Evolutionary conservation across 106 monocot species (phyloP), one percentile per base, ranked within the genome.

Genomic region (Dendrobium nobile): DNA sequence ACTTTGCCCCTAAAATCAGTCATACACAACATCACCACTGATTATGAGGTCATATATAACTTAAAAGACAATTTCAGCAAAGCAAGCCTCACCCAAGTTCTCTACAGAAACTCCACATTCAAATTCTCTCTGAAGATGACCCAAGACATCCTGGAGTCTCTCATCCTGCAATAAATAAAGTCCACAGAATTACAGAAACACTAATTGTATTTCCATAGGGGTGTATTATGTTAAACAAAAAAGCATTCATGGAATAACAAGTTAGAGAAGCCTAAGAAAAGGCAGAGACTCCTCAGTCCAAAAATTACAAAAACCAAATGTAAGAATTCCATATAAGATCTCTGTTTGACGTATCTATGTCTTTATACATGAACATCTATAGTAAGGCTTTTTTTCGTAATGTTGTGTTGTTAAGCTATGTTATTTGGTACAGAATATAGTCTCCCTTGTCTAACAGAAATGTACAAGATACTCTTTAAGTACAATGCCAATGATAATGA

Each of bases 1-100:
- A 65, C 24, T 65, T 65, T 65, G 64, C 64, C 64, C 64, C 64
- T 65, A 2, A n/a, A 65, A 65, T 65, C 64, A n/a, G 22, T 61
- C 1, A 51, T 51, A 61, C 22, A 24, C 22, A 65, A 65, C 8
- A 7, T 65, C 64, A 26, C 64, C 24, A 7, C 26, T 65, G 26
- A 26, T 65, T 9, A 24, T 26, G 24, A 24, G 9, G 64, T 65
- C 64, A 65, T 22, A 10, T 1, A 65, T 9, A 22, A 15, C 26
- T 65, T 15, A 24, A 2, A 22, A 65, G 64, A 65, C 26, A 65
- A 65, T 65, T 65, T 65, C 64, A n/a, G 24, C 64, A 65, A 9
- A 65, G 10, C 22, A 65, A 65, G 22, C 64, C 64, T 22, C 24
- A 65, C 64, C 64, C 22, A 65, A 65, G 24, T 65, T 65, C 24